Conservation (phyloP, 306 rosid species). For the Delonix regia region DNA sequence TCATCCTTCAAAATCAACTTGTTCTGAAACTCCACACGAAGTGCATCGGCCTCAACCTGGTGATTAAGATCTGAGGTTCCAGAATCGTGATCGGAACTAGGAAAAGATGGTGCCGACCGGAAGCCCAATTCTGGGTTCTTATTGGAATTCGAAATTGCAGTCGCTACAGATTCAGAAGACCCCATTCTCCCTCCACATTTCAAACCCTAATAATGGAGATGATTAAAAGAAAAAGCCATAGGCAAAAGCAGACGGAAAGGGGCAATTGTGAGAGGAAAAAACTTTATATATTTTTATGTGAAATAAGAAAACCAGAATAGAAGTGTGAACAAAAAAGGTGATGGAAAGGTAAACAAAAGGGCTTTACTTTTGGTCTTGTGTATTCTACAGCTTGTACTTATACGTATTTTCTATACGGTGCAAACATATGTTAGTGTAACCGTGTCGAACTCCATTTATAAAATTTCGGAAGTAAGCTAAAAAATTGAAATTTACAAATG, state of each 20-base stretch:
- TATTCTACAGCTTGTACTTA: neutral
- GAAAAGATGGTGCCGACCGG: slow-evolving; percentile 32
- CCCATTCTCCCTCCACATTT: slow-evolving; percentile 83
- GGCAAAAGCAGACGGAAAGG: neutral
- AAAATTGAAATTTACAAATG: neutral
- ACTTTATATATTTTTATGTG: neutral
- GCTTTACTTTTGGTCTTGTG: neutral
- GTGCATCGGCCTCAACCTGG: slow-evolving; percentile 30
- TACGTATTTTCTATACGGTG: slow-evolving; percentile 8
- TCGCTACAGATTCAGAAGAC: slow-evolving; percentile 48
- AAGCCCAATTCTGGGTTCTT: slow-evolving; percentile 33
- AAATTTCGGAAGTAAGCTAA: neutral
- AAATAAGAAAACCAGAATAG: slow-evolving; percentile 1
- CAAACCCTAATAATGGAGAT: slow-evolving; percentile 66
- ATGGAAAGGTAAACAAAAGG: neutral
- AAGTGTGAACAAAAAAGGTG: slow-evolving; percentile 1
- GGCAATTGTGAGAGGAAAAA: neutral
- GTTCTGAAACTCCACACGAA: slow-evolving; percentile 34
- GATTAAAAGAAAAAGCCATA: neutral
- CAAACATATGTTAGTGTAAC: neutral
- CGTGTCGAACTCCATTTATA: neutral
- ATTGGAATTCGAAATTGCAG: slow-evolving; percentile 28
- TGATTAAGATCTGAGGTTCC: slow-evolving; percentile 44
- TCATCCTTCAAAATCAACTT: slow-evolving; percentile 48
- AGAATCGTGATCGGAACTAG: slow-evolving; percentile 46